Base-by-base conservation (phyloP, 1,284 basidiomycete genomes). In the Apiotrichum mycotoxinovorans region DNA sequence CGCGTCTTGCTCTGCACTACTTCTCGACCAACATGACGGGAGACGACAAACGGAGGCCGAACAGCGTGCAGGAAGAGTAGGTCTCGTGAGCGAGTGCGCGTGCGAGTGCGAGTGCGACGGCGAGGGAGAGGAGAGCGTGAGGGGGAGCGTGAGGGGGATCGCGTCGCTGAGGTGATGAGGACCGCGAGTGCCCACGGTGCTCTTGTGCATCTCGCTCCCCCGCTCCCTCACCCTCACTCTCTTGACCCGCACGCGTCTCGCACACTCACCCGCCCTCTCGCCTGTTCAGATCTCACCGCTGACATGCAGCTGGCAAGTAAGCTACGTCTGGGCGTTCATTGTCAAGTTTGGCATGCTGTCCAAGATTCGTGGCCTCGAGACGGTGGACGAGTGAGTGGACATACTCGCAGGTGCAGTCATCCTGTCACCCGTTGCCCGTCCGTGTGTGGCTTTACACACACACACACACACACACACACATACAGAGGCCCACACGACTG, bases 261-360 rank as follows among this genome's bases (percentile, higher is more conserved):
- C 34, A 35, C 33, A 15, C 33, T 14, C 33, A 34, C 15, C 9
- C 33, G 15, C n/a, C n/a, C n/a, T n/a, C n/a, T n/a, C n/a, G n/a
- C n/a, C n/a, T n/a, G n/a, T 14, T 25, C 17, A 17, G 5, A 44
- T 17, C 15, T 30, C 23, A 44, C 26, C 17, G 23, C n/a, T 11
- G 35, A 50, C 20, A 25, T 55, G 34, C 56, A 75, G 74, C 57
- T 75, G 74, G 74, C 72, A 75, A 62, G 70, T 74, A 23, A 68
- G 72, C 4, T 75, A 74, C 51, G 62, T 66, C 15, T 75, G 74
- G 74, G 68, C 69, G 27, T 75, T 75, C 57, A 72, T 74, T 37
- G 54, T 65, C 55, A 73, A 72, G 57, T 75, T 75, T 60, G 67
- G 67, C n/a, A 50, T 67, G 35, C 35, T 60, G 17, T 54, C 57